A percentile compares a stretch with the other conserved stretches of the same genome.
These are phyloP conservation scores for Paramecium primaurelia DNA, from an alignment of 73 alveolate species.

Conservation along the genomic window DNA sequence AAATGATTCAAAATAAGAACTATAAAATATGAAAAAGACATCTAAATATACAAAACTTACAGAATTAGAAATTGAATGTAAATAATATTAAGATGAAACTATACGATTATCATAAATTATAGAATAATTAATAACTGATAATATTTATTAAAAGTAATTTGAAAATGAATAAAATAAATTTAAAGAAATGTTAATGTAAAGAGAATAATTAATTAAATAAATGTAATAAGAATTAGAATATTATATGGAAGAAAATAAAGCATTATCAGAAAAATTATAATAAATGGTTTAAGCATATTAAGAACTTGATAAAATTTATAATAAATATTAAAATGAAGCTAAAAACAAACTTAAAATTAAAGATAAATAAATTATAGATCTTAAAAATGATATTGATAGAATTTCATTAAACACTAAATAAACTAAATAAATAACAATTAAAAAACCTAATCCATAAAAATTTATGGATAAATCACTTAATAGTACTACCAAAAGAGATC, in stretches of 20 bases:
- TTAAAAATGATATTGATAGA: not conserved
- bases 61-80: constrained; percentile 24
- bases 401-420: not conserved
- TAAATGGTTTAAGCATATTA: constrained; percentile 14
- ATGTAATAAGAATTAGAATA: constrained; percentile 13
- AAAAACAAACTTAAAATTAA: not conserved
- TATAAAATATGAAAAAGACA: not conserved
- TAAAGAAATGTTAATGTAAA: not conserved
- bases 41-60: not conserved
- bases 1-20: not conserved
- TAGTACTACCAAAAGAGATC: not conserved
- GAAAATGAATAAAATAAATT: constrained; percentile 1
- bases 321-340: not conserved
- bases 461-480: not conserved
- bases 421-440: not conserved
- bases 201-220: not conserved
- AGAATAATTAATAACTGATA: not conserved
- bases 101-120: not conserved
- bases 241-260: not conserved
- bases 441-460: not conserved
- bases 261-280: not conserved
- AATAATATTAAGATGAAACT: constrained; percentile 10
- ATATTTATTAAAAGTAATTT: not conserved
- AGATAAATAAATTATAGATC: not conserved
- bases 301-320: not conserved